Evolutionary conservation across 1,139 yeast species (phyloP).

Genomic region (Saccharomyces hybrid): DNA sequence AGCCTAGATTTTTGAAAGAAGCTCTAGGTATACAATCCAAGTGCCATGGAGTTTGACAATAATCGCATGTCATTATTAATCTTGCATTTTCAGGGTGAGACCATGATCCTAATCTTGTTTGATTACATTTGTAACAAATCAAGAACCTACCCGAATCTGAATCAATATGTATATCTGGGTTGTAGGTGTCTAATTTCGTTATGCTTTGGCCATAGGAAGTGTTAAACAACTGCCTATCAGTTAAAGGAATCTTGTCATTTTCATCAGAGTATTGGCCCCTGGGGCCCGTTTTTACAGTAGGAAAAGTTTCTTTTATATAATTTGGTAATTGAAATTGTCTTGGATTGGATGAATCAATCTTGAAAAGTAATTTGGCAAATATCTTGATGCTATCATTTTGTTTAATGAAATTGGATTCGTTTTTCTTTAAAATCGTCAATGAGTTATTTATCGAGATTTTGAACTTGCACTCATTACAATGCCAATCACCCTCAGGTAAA

Average conservation of each 20-base stretch:
- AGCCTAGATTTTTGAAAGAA: slow-evolving; percentile 67
- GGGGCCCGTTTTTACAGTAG: slow-evolving; percentile 60
- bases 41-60: slow-evolving; percentile 86
- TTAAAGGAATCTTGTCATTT: slow-evolving; percentile 44
- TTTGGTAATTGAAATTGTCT: slow-evolving; percentile 65
- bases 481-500: slow-evolving; percentile 87
- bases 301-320: slow-evolving; percentile 61
- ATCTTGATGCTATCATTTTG: slow-evolving; percentile 26
- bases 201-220: slow-evolving; percentile 40
- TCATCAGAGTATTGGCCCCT: slow-evolving; percentile 61
- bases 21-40: slow-evolving; percentile 81
- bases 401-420: slow-evolving; percentile 19
- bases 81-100: slow-evolving; percentile 35
- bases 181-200: slow-evolving; percentile 34
- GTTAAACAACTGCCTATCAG: slow-evolving; percentile 35
- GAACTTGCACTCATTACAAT: slow-evolving; percentile 63
- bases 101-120: slow-evolving; percentile 45
- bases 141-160: slow-evolving; percentile 51
- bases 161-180: slow-evolving; percentile 59
- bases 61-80: slow-evolving; percentile 69
- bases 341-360: slow-evolving; percentile 57
- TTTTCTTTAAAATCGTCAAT: slow-evolving; percentile 16
- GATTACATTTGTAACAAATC: slow-evolving; percentile 69
- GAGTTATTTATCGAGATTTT: slow-evolving; percentile 28
- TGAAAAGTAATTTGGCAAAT: slow-evolving; percentile 59